Conservation (phyloP, 345 rosid genomes). For the Boechera stricta region DNA sequence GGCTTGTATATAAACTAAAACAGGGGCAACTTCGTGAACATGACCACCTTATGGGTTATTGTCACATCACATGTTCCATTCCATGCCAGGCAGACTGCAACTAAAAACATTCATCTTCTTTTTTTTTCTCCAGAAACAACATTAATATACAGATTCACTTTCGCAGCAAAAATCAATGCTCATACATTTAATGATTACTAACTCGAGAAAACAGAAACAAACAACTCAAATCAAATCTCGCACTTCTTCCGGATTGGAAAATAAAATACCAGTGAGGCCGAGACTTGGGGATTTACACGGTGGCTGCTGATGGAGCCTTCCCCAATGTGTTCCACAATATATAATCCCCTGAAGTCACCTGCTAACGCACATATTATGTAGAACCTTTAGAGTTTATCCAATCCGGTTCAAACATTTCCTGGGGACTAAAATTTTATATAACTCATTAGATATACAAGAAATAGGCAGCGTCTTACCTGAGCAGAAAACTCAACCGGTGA, state of each 20-base stretch:
- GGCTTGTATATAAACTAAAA: not conserved
- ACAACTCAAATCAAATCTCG: not conserved
- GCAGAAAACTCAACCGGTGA: slow-evolving; percentile 79
- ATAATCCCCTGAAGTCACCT: slow-evolving; percentile 88
- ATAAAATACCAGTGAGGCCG: not conserved
- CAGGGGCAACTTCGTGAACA: not conserved
- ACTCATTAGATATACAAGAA: not conserved
- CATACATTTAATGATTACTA: not conserved
- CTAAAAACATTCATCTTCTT: slow-evolving; percentile 19
- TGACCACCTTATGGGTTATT: not conserved
- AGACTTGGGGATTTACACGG: slow-evolving; percentile 19
- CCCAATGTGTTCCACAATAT: slow-evolving; percentile 96
- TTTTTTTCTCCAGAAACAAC: slow-evolving; percentile 1
- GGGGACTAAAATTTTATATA: not conserved
- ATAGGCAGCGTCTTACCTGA: slow-evolving; percentile 58
- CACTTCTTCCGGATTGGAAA: not conserved
- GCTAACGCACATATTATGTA: slow-evolving; percentile 29
- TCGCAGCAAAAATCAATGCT: slow-evolving; percentile 1
- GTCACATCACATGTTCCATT: not conserved
- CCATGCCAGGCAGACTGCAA: not conserved
- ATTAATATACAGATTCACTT: slow-evolving; percentile 29
- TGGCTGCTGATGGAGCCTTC: slow-evolving; percentile 73
- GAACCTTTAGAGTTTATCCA: not conserved
- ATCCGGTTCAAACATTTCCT: slow-evolving; percentile 3
- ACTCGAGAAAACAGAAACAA: slow-evolving; percentile 1